Base-by-base conservation (phyloP, 495 filamentous ascomycete genomes). In the Penicillium maclennaniae region DNA sequence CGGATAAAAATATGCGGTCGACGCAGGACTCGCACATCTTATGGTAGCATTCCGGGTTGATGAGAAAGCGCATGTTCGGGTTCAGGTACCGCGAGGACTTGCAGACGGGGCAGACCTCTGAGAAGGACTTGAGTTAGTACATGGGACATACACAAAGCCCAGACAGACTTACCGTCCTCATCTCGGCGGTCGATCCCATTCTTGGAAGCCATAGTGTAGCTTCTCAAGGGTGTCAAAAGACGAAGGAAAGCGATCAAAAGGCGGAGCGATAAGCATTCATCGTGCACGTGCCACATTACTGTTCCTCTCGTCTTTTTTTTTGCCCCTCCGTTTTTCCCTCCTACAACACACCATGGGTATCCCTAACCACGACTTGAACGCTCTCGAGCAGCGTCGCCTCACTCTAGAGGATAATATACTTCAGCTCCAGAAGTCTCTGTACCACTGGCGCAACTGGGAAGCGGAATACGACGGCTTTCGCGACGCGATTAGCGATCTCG, bases 21-120 rank as follows among this genome's bases (percentile, higher is more conserved):
- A 97, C 92, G 77, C 93, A 97, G 31, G 86, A 88, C 61, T 85
- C 82, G 73, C 93, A 99, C 90, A 99, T 96, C 55, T 88, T 89
- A 80, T 99, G 93, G 79, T 97, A 99, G 80, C 93, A 99, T 76
- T 95, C 89, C 16, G 92, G 88, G 70, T 97, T 96, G 70, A 97
- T 89, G 56, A 95, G 87, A 72, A 99, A 96, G 47, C 81, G 78
- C 83, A 99, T 91, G 73, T 89, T 83, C 20, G 84, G 85, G 75
- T 96, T 97, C 65, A 97, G 84, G 77, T 97, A 97, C 50, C 89
- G 88, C 50, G 87, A 87, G 48, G 89, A 91, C 71, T 95, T 96
- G 86, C 93, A 99, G 60, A 97, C 87, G 41, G 92, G 95, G 73
- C 93, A 99, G 66, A 91, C 87, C 70, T 97, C 91, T 86, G 56